Conservation (phyloP, 345 rosid genomes). For the Fremontodendron californicum region DNA sequence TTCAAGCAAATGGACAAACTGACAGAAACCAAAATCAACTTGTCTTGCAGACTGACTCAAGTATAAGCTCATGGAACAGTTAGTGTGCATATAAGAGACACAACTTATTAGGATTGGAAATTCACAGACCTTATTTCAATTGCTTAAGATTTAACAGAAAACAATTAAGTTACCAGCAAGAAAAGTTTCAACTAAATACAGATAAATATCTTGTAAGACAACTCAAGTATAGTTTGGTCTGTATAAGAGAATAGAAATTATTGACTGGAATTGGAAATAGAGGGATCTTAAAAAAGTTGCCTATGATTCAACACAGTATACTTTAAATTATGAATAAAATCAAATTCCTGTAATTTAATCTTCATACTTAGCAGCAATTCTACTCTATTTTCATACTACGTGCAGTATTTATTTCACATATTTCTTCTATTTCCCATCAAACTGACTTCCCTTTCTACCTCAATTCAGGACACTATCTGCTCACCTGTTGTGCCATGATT, state of each 20-base stretch:
- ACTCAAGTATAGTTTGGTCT: neutral
- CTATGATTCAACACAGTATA: neutral
- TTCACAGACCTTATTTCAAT: neutral
- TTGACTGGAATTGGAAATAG: neutral
- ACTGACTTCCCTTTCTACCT: neutral
- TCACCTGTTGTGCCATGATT: conserved; percentile 2
- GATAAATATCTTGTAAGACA: neutral
- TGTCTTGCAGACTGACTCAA: neutral
- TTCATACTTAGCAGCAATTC: neutral
- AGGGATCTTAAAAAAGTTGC: neutral
- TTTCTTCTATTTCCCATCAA: neutral
- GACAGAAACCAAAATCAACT: neutral
- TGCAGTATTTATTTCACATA: neutral
- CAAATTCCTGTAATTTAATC: neutral
- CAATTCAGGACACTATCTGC: neutral
- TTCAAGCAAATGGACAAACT: neutral
- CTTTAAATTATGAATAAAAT: neutral
- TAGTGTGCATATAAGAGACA: neutral
- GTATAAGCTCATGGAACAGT: neutral
- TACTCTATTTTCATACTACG: neutral
- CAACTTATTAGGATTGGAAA: neutral
- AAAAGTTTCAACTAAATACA: neutral
- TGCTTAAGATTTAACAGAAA: neutral
- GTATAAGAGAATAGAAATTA: neutral
- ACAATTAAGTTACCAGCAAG: neutral